A percentile compares a stretch with the other conserved stretches of the same genome.
phyloP scores from a whole-genome alignment of 495 filamentous ascomycete genomes.

The Neurospora sp. region DNA sequence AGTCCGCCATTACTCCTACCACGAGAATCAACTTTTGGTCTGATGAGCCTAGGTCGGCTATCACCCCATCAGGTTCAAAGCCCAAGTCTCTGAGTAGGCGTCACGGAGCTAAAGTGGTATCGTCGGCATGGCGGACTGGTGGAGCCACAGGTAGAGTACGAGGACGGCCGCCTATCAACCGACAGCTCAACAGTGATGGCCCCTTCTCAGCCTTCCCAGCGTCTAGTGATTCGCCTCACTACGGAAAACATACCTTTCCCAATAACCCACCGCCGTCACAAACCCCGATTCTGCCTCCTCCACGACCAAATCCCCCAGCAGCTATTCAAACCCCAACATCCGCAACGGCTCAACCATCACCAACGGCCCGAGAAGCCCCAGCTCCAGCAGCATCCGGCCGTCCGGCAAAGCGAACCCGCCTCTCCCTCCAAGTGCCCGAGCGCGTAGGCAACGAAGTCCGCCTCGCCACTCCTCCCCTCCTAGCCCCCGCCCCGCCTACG shows the following conservation, averaged over 20 bases:
- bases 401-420: conserved; percentile 40
- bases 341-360: conserved; percentile 7
- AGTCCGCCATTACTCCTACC: conserved; percentile 20
- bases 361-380: conserved; percentile 5
- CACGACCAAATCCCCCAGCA: neutral
- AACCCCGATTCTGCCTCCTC: conserved; percentile 14
- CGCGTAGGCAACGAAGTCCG: conserved; percentile 63
- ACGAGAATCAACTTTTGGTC: conserved; percentile 17
- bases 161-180: conserved; percentile 76
- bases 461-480: conserved; percentile 60
- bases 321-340: conserved; percentile 8
- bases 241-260: conserved; percentile 26
- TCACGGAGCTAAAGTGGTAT: conserved; percentile 85
- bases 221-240: conserved; percentile 37
- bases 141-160: conserved; percentile 65
- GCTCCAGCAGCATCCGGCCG: conserved; percentile 15
- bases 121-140: conserved; percentile 82
- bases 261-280: conserved; percentile 20
- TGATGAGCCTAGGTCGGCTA: conserved; percentile 58
- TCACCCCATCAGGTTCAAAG: conserved; percentile 46
- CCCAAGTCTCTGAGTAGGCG: conserved; percentile 66
- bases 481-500: conserved; percentile 22
- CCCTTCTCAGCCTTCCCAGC: conserved; percentile 84
- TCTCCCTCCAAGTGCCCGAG: conserved; percentile 75
- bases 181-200: conserved; percentile 50